Conservation (phyloP, 768 basidiomycete species). For the Russula brevipes region DNA sequence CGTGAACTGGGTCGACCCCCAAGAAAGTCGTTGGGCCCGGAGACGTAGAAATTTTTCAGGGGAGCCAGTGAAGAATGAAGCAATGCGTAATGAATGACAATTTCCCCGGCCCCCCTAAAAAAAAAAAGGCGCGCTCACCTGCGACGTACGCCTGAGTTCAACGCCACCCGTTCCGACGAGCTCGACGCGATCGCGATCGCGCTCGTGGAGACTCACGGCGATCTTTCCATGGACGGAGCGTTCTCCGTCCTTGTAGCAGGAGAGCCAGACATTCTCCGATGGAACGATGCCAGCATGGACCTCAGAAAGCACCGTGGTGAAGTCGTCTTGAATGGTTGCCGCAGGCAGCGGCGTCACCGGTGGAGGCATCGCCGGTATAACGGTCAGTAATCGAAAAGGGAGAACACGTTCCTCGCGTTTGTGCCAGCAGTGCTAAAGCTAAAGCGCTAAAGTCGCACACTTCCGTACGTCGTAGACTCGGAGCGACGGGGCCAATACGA, state of each 20-base stretch:
- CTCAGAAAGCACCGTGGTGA: constrained; percentile 23
- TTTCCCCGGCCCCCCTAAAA: no score
- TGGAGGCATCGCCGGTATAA: constrained; percentile 4
- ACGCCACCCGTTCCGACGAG: constrained; percentile 16
- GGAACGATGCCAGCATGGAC: constrained; percentile 21
- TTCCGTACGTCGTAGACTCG: no score
- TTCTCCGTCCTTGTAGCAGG: constrained; percentile 23
- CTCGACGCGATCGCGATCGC: constrained; percentile 23
- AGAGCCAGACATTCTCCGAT: constrained; percentile 24
- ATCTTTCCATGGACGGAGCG: constrained; percentile 24
- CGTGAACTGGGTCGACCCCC: constrained; percentile 10
- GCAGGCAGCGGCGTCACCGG: constrained; percentile 14
- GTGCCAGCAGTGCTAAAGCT: no score
- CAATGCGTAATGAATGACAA: no score
- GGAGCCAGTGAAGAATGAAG: background rate
- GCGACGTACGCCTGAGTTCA: constrained; percentile 13
- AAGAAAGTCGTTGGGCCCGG: background rate
- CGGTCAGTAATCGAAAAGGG: no score
- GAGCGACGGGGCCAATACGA: no score
- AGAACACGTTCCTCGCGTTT: no score
- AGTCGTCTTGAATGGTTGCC: constrained; percentile 24
- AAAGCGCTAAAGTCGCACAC: no score
- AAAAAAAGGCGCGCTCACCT: constrained; percentile 8
- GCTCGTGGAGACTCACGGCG: constrained; percentile 17
- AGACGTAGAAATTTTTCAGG: no score